These are phyloP conservation scores for Lachnellula cervina DNA, from an alignment of 2,329 filamentous ascomycete species.

Conservation along the genomic window DNA sequence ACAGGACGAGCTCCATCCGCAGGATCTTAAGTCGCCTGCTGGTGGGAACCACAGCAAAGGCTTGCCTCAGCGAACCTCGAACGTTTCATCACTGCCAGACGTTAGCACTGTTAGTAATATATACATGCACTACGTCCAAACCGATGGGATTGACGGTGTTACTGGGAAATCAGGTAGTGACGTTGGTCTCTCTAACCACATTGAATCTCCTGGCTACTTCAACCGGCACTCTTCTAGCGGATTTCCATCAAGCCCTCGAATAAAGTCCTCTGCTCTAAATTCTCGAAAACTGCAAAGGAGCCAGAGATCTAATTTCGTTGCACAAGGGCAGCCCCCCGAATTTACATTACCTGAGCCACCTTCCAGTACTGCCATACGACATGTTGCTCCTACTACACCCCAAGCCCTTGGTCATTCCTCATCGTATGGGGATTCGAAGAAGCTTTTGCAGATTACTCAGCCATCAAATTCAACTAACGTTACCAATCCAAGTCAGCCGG, in stretches of 20 bases:
- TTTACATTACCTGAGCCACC: conserved; percentile 9
- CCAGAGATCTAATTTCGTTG: not conserved
- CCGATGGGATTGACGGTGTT: conserved; percentile 1
- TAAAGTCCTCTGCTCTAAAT: conserved; percentile 9
- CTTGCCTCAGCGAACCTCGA: not conserved
- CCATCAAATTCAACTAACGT: not conserved
- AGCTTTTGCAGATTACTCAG: conserved; percentile 18
- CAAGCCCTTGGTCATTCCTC: conserved; percentile 11
- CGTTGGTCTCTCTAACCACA: not conserved
- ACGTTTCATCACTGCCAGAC: conserved; percentile 10
- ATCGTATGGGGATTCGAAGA: conserved; percentile 18
- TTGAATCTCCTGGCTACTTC: not conserved
- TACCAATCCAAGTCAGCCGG: not conserved
- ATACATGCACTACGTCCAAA: conserved; percentile 21
- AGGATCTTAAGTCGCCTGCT: not conserved
- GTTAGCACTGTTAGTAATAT: conserved; percentile 29
- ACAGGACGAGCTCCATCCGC: not conserved
- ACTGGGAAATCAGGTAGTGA: conserved; percentile 6
- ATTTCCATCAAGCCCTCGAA: conserved; percentile 4
- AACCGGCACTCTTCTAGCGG: not conserved
- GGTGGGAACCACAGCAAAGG: not conserved
- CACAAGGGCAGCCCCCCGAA: conserved; percentile 6
- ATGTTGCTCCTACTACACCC: conserved; percentile 3
- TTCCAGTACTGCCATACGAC: not conserved
- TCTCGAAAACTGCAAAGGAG: conserved; percentile 7